phyloP scores from a whole-genome alignment of 257 asterid genomes.

The Scutellaria galericulata region DNA sequence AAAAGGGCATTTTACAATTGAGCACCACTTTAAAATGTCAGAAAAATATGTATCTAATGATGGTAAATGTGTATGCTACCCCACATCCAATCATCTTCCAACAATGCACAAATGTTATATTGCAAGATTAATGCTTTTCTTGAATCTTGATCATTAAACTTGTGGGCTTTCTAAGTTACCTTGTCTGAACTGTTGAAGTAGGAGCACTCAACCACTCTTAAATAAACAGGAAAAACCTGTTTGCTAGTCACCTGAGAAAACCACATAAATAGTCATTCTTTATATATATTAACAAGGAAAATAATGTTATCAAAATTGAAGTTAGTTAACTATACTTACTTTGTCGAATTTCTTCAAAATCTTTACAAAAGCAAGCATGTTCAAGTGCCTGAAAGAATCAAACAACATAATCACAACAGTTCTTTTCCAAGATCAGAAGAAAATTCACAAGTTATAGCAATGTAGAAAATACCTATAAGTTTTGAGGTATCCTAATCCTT shows the following conservation, averaged over 20 bases:
- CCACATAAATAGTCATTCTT: not conserved
- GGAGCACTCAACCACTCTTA: constrained; percentile 90
- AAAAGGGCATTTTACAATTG: constrained; percentile 21
- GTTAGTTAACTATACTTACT: constrained; percentile 48
- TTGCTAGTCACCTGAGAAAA: constrained; percentile 76
- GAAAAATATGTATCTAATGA: constrained; percentile 36
- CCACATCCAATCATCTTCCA: constrained; percentile 58
- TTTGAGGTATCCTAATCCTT: constrained; percentile 86
- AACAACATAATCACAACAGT: not conserved
- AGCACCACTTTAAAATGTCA: constrained; percentile 51
- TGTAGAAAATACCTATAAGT: constrained; percentile 66
- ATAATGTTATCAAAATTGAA: not conserved
- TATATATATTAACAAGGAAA: not conserved
- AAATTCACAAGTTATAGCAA: not conserved
- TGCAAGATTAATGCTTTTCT: constrained; percentile 12
- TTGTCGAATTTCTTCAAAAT: constrained; percentile 97
- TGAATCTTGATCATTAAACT: constrained; percentile 15
- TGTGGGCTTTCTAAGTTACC: constrained; percentile 50
- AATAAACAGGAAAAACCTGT: constrained; percentile 88
- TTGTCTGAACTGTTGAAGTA: constrained; percentile 94
- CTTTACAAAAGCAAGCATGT: constrained; percentile 94
- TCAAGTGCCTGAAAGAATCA: constrained; percentile 68
- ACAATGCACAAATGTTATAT: constrained; percentile 3
- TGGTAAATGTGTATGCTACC: constrained; percentile 37
- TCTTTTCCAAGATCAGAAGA: not conserved